Evolutionary conservation across 2,329 filamentous ascomycete species (phyloP), one percentile per base, ranked within the genome.

Genomic region (Colletotrichum caudatum): DNA sequence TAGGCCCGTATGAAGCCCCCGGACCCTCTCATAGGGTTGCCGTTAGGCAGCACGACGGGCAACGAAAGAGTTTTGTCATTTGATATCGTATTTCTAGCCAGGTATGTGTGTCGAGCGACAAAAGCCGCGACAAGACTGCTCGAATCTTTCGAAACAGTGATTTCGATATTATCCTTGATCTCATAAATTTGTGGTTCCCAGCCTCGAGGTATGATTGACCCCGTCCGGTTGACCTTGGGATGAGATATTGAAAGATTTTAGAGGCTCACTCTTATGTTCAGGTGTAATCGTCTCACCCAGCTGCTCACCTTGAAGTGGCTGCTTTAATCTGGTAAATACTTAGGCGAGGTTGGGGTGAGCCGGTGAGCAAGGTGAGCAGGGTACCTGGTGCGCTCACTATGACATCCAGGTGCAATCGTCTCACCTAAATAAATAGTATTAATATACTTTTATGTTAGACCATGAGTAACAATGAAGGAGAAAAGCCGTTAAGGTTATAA

Each of bases 1-100:
- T 89, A 89, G 0, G 85, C 87, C n/a, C 83, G 81, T 4, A 88
- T 79, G 73, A 89, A 88, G n/a, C 0, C 87, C 87, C 16, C 87
- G 81, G 0, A 78, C 76, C 63, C 84, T 84, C 41, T 82, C 80
- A 39, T 82, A 80, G 0, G 87, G 87, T 14, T 87, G 82, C 2
- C 87, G 79, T 69, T 89, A 87, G 0, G 86, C 4, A 89, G 76
- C 29, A 89, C 82, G 29, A 89, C 84, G 0, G 86, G 85, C 60
- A 81, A 80, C n/a, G 81, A 78, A 2, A 85, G 35, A 59, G 23
- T 35, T 5, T n/a, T n/a, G 14, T 12, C 11, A 4, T 1, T 8
- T 2, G 0, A 20, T 16, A 29, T 16, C 6, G 6, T 5, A 11
- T 12, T 12, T 6, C 18, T 12, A 14, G 18, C 20, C 0, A 12